Evolutionary conservation across 2,329 filamentous ascomycete genomes (phyloP), one percentile per base, ranked within the genome.

Genomic region (Cercospora sojina): DNA sequence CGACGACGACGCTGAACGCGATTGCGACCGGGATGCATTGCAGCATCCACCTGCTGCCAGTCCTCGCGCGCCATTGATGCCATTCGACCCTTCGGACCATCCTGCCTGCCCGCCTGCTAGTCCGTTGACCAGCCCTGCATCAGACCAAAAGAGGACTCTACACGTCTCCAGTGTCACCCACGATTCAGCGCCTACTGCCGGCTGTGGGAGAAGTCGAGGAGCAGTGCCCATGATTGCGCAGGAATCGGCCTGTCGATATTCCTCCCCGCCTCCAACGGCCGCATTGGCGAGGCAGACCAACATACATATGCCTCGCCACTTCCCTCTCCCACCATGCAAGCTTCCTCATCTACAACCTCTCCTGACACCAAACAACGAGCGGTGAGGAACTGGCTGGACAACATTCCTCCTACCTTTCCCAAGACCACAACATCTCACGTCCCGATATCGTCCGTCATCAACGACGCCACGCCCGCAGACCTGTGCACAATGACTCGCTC

Each of bases 401-500:
- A 64, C 47, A 60, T 67, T 38, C 65, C 65, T 43, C 49, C 65
- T 6, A 41, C 56, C 12, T 64, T 53, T 47, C n/a, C 32, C 25
- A 18, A 53, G 7, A 63, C 27, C 25, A 63, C 49, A 31, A 47
- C 60, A 58, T 61, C 49, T 23, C 18, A 23, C 2, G 25, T 56
- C 18, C 55, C 59, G 8, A 59, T 38, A 65, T 43, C 63, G 18
- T 47, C 62, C 18, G 35, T 56, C 62, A 58, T 57, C 58, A 38
- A 47, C 65, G 35, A 31, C 53, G 53, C 25, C 32, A 60, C 66
- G 38, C 41, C 29, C 47, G 9, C 23, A 62, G 47, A 55, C 8
- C 41, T n/a, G 31, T 70, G 68, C 66, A 66, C 47, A 47, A 68
- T 70, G 66, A 64, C 65, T 51, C 68, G 68, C 32, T 65, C 68